phyloP scores from a whole-genome alignment of 352 stramenopile species.

The Labyrinthula sp. region DNA sequence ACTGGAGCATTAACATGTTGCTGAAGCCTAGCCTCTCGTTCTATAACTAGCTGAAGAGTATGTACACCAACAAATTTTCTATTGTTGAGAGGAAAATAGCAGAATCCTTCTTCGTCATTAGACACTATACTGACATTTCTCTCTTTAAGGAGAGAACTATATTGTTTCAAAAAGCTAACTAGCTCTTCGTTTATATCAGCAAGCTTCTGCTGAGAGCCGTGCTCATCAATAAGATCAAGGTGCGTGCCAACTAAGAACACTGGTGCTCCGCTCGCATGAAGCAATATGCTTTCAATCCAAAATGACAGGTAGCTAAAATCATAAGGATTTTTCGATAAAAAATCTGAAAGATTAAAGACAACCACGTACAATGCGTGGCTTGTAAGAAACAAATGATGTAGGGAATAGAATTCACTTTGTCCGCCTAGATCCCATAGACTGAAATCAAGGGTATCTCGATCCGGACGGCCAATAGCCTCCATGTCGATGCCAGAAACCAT shows the following conservation, averaged over 20 bases:
- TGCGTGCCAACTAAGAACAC: constrained; percentile 19
- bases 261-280: constrained; percentile 5
- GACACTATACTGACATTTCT: background rate
- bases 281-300: constrained; percentile 15
- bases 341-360: constrained; percentile 11
- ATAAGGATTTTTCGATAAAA: too few relatives aligned
- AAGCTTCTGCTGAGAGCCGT: too few relatives aligned
- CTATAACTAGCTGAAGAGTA: too few relatives aligned
- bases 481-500: too few relatives aligned
- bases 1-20: constrained; percentile 19
- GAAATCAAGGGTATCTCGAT: too few relatives aligned
- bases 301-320: constrained; percentile 9
- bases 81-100: constrained; percentile 25
- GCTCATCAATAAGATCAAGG: too few relatives aligned
- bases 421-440: constrained; percentile 26
- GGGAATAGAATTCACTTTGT: constrained; percentile 20
- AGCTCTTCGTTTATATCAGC: too few relatives aligned
- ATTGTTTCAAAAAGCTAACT: too few relatives aligned
- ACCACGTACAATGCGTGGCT: constrained; percentile 17
- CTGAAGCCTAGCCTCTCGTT: too few relatives aligned
- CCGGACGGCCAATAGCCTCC: too few relatives aligned
- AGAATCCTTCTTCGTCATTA: constrained; percentile 11
- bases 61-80: background rate
- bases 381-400: constrained; percentile 26
- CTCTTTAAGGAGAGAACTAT: too few relatives aligned